Conservation (phyloP, 73 alveolate genomes). For the Paramecium sonneborni region DNA sequence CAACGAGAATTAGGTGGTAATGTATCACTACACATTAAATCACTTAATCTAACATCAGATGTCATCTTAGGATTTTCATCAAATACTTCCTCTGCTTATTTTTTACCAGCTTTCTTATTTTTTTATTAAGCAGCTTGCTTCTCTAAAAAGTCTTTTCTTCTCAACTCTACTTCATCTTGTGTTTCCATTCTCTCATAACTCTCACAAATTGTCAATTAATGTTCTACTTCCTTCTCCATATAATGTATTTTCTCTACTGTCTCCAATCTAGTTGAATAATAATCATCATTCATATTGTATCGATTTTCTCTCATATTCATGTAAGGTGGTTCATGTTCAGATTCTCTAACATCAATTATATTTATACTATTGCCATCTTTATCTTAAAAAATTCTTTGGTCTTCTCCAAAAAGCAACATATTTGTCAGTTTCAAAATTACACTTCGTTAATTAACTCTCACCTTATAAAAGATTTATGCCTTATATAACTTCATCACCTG, state of each 20-base stretch:
- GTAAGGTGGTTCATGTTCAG: slow-evolving; percentile 57
- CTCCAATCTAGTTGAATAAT: slow-evolving; percentile 62
- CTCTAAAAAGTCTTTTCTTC: slow-evolving; percentile 84
- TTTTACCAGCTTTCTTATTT: slow-evolving; percentile 70
- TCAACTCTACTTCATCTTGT: slow-evolving; percentile 77
- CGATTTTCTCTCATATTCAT: slow-evolving; percentile 37
- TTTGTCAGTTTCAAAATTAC: slow-evolving; percentile 71
- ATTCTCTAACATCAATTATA: slow-evolving; percentile 39
- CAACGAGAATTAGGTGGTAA: slow-evolving; percentile 92
- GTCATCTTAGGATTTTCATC: slow-evolving; percentile 70
- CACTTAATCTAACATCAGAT: slow-evolving; percentile 73
- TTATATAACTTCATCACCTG: slow-evolving; percentile 84
- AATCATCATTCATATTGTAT: slow-evolving; percentile 46
- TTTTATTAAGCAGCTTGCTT: slow-evolving; percentile 76
- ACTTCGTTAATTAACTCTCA: slow-evolving; percentile 70
- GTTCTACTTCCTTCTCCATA: slow-evolving; percentile 60
- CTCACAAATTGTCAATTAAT: slow-evolving; percentile 64
- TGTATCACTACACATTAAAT: slow-evolving; percentile 77
- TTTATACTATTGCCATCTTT: slow-evolving; percentile 41
- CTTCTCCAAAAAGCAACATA: slow-evolving; percentile 63
- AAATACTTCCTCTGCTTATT: slow-evolving; percentile 56
- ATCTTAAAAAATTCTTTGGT: slow-evolving; percentile 72
- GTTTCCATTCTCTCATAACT: slow-evolving; percentile 87
- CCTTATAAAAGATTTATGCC: slow-evolving; percentile 70
- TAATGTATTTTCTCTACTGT: slow-evolving; percentile 56